Evolutionary conservation across 2,329 filamentous ascomycete genomes (phyloP).

Genomic region (Paraphoma chrysanthemicola): DNA sequence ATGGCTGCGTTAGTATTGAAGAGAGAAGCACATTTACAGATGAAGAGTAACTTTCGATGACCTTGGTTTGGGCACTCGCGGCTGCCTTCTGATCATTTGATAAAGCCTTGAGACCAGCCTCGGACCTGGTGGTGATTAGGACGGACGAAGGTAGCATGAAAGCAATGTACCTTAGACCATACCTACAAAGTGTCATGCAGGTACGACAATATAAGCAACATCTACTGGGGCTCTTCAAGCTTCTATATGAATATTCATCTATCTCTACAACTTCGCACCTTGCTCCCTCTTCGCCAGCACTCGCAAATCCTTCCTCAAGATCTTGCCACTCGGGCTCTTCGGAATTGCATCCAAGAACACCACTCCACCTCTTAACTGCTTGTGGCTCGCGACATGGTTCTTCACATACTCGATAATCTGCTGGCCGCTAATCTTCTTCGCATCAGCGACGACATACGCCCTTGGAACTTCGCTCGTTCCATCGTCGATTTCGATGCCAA

Average conservation of each 20-base stretch:
- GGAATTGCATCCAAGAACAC: constrained; percentile 46
- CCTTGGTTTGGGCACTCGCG: too few species aligned
- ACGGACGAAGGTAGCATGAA: too few species aligned
- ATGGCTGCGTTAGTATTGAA: too few species aligned
- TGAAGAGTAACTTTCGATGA: too few species aligned
- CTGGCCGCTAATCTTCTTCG: constrained; percentile 32
- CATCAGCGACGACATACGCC: constrained; percentile 53
- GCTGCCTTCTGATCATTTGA: too few species aligned
- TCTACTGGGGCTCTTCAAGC: too few species aligned
- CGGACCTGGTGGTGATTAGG: too few species aligned
- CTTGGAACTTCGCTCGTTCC: constrained; percentile 50
- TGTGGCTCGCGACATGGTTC: constrained; percentile 40
- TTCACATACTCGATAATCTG: constrained; percentile 44
- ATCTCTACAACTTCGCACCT: constrained; percentile 32
- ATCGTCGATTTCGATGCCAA: constrained; percentile 49
- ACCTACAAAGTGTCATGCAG: too few species aligned
- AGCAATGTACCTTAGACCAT: too few species aligned
- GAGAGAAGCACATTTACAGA: too few species aligned
- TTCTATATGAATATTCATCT: background rate
- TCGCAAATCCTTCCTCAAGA: constrained; percentile 46
- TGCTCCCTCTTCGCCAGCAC: constrained; percentile 39
- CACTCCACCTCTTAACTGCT: constrained; percentile 48
- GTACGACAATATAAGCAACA: too few species aligned
- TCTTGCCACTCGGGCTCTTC: constrained; percentile 46
- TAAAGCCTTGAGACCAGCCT: too few species aligned